A percentile compares a stretch with the other conserved stretches of the same genome.
Evolutionary conservation across 768 basidiomycete species (phyloP).

Genomic region (Mycena pura): DNA sequence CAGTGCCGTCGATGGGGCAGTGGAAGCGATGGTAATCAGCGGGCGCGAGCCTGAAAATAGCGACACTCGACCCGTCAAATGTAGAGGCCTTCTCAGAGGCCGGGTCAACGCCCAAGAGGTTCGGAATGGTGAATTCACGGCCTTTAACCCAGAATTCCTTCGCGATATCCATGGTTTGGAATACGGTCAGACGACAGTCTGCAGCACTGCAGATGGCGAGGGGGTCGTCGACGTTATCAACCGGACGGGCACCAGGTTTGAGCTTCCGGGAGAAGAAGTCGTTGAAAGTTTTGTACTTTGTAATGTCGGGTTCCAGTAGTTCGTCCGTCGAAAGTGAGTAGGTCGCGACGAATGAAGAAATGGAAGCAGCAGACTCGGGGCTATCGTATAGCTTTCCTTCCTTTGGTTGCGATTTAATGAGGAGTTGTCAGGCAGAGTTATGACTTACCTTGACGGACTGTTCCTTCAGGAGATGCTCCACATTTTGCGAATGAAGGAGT

Average conservation of each 20-base stretch:
- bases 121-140: slow-evolving; percentile 67
- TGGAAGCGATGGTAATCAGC: slow-evolving; percentile 87
- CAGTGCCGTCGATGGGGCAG: slow-evolving; percentile 64
- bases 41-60: slow-evolving; percentile 79
- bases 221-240: slow-evolving; percentile 60
- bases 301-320: slow-evolving; percentile 67
- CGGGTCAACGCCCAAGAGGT: slow-evolving; percentile 57
- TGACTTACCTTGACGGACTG: slow-evolving; percentile 57
- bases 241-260: slow-evolving; percentile 63
- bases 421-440: background rate
- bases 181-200: slow-evolving; percentile 79
- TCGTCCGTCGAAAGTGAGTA: slow-evolving; percentile 64
- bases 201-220: slow-evolving; percentile 67
- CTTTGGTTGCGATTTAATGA: slow-evolving; percentile 29
- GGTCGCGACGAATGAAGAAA: slow-evolving; percentile 61
- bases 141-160: slow-evolving; percentile 82
- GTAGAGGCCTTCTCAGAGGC: slow-evolving; percentile 46
- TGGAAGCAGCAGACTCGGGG: slow-evolving; percentile 56
- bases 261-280: slow-evolving; percentile 77
- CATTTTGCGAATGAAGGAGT: slow-evolving; percentile 51
- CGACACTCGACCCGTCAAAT: slow-evolving; percentile 58
- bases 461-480: slow-evolving; percentile 59
- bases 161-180: slow-evolving; percentile 61
- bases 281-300: slow-evolving; percentile 74
- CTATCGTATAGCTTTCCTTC: slow-evolving; percentile 65